phyloP scores from a whole-genome alignment of 2,329 filamentous ascomycete genomes.

The Lachnellula cervina region DNA sequence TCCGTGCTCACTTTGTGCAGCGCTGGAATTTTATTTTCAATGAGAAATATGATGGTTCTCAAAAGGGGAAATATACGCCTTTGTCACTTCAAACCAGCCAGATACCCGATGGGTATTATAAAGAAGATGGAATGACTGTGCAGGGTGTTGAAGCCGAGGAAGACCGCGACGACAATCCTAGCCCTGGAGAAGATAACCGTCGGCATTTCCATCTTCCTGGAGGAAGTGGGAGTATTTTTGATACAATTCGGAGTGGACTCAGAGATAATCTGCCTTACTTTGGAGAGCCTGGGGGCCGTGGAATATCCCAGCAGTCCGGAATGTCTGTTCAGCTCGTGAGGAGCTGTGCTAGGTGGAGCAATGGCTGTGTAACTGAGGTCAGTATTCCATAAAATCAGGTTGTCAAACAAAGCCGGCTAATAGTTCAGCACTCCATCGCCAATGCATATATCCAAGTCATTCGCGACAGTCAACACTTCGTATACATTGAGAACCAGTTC shows the following conservation, averaged over 20 bases:
- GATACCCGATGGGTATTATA: constrained; percentile 26
- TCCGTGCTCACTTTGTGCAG: constrained; percentile 74
- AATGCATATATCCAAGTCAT: constrained; percentile 78
- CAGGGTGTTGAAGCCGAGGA: neutral
- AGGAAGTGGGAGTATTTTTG: constrained; percentile 13
- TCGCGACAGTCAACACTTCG: constrained; percentile 61
- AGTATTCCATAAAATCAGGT: constrained; percentile 18
- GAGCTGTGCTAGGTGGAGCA: constrained; percentile 52
- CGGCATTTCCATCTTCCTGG: constrained; percentile 10
- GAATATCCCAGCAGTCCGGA: constrained; percentile 6
- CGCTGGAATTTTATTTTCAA: constrained; percentile 89
- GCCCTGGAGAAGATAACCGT: neutral
- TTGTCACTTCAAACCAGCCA: constrained; percentile 14
- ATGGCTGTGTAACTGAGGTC: constrained; percentile 52
- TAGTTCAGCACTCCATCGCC: constrained; percentile 64
- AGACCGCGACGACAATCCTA: constrained; percentile 4
- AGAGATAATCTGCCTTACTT: neutral
- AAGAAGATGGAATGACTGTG: constrained; percentile 19
- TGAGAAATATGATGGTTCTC: constrained; percentile 64
- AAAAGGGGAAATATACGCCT: constrained; percentile 42
- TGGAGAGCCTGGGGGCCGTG: neutral
- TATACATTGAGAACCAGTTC: constrained; percentile 82
- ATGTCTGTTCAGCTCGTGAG: constrained; percentile 36
- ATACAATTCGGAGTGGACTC: constrained; percentile 7
- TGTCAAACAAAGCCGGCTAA: too few relatives aligned